These are phyloP conservation scores for Alloteropsis semialata DNA, from an alignment of 176 grass and related monocot genomes.

Conservation along the genomic window DNA sequence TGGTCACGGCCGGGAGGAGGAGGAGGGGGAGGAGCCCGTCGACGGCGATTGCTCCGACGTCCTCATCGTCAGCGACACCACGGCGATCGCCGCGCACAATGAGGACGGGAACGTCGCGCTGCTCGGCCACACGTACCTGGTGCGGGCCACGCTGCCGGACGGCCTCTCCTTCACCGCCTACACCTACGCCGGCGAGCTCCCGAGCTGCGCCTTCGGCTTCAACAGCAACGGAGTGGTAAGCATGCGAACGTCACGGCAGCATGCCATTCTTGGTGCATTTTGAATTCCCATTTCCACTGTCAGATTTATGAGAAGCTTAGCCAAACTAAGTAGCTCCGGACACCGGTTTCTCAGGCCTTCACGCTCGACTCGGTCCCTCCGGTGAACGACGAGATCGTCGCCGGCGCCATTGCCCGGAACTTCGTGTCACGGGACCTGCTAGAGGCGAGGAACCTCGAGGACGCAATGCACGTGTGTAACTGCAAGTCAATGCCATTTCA, in stretches of 20 bases:
- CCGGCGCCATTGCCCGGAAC: conserved; percentile 57
- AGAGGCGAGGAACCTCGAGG: conserved; percentile 57
- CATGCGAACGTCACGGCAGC: background rate
- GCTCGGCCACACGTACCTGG: conserved; percentile 77
- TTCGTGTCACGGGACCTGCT: conserved; percentile 71
- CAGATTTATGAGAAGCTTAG: background rate
- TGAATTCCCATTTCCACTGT: background rate
- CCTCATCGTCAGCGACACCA: conserved; percentile 54
- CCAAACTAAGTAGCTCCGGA: background rate
- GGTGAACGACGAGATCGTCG: conserved; percentile 43
- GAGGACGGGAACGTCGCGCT: conserved; percentile 72
- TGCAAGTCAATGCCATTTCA: background rate
- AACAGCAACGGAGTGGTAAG: conserved; percentile 76
- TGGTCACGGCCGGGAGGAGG: background rate
- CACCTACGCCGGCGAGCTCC: conserved; percentile 78
- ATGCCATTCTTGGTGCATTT: background rate
- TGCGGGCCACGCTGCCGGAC: conserved; percentile 47
- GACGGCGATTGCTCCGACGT: conserved; percentile 77
- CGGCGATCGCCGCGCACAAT: conserved; percentile 72
- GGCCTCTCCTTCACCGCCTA: conserved; percentile 75
- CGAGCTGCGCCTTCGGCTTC: conserved; percentile 86
- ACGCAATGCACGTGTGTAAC: conserved; percentile 50
- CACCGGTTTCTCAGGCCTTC: conserved; percentile 50
- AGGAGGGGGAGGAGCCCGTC: conserved; percentile 14
- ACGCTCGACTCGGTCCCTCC: conserved; percentile 83